phyloP scores from a whole-genome alignment of 2,329 filamentous ascomycete genomes.

The Venturia pyrina region DNA sequence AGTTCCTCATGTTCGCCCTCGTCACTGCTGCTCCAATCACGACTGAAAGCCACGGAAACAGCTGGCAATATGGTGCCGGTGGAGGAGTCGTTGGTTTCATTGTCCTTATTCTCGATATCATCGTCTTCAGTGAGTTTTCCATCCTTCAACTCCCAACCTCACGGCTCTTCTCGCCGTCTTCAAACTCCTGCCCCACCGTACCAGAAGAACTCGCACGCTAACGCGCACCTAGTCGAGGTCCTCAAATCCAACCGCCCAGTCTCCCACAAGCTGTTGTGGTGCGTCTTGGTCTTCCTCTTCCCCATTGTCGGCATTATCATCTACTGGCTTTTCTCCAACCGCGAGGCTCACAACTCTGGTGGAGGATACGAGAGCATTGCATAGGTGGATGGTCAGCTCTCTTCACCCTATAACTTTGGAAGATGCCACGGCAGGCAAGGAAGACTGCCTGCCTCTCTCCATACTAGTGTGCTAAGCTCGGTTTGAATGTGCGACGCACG shows the following conservation, averaged over 20 bases:
- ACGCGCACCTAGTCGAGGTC: constrained; percentile 44
- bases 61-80: constrained; percentile 51
- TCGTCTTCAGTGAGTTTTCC: constrained; percentile 44
- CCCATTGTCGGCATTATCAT: constrained; percentile 51
- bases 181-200: background rate
- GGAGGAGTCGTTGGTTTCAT: constrained; percentile 54
- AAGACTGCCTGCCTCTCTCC: background rate
- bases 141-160: background rate
- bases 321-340: constrained; percentile 57
- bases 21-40: constrained; percentile 40
- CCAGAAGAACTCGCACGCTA: constrained; percentile 8
- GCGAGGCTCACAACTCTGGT: constrained; percentile 42
- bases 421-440: background rate
- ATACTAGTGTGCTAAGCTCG: no score
- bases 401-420: background rate
- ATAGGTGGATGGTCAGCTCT: background rate
- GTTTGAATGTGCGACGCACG: background rate
- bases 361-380: constrained; percentile 45
- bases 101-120: constrained; percentile 51
- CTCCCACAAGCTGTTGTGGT: constrained; percentile 51
- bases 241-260: constrained; percentile 52
- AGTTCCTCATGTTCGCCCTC: constrained; percentile 42
- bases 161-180: background rate
- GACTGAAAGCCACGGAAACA: constrained; percentile 29
- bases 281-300: constrained; percentile 54